These are phyloP conservation scores for Eragrostis nindensis DNA, from an alignment of 176 grass and related monocot genomes.

Conservation along the genomic window DNA sequence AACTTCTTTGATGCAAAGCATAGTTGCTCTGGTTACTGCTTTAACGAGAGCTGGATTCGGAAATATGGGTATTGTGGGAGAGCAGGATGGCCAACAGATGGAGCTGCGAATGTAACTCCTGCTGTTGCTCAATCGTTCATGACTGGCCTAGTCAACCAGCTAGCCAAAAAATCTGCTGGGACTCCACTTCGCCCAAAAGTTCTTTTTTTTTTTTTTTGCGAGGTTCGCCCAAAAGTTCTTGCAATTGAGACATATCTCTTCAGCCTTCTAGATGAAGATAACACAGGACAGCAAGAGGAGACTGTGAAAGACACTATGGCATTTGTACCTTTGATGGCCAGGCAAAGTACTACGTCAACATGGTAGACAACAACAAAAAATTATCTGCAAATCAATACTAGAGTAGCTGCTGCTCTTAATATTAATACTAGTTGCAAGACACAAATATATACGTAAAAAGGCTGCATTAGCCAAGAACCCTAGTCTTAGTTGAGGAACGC, in stretches of 20 bases:
- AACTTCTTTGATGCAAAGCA: slow-evolving; percentile 84
- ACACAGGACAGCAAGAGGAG: slow-evolving; percentile 44
- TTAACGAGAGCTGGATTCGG: slow-evolving; percentile 58
- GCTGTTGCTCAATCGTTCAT: slow-evolving; percentile 61
- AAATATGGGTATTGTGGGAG: slow-evolving; percentile 58
- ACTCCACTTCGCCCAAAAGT: slow-evolving; percentile 83
- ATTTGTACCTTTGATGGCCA: slow-evolving; percentile 99
- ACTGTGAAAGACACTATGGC: slow-evolving; percentile 78
- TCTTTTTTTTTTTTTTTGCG: too few relatives aligned
- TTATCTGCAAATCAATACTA: too few relatives aligned
- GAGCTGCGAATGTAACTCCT: slow-evolving; percentile 53
- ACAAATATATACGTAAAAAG: too few relatives aligned
- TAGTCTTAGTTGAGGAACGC: too few relatives aligned
- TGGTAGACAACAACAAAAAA: too few relatives aligned
- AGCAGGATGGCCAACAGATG: slow-evolving; percentile 96
- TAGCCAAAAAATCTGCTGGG: slow-evolving; percentile 74
- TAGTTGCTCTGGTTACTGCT: slow-evolving; percentile 80
- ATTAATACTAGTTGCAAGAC: too few relatives aligned
- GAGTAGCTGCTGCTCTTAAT: too few relatives aligned
- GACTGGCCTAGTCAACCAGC: slow-evolving; percentile 74
- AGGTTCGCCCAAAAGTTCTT: too few relatives aligned
- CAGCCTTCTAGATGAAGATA: slow-evolving; percentile 90
- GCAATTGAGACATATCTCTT: slow-evolving; percentile 70
- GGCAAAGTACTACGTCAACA: slow-evolving; percentile 75
- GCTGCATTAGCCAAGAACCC: too few relatives aligned